These are phyloP conservation scores for Vitis hybrid DNA, from an alignment of 177 flowering plant species.

Conservation along the genomic window DNA sequence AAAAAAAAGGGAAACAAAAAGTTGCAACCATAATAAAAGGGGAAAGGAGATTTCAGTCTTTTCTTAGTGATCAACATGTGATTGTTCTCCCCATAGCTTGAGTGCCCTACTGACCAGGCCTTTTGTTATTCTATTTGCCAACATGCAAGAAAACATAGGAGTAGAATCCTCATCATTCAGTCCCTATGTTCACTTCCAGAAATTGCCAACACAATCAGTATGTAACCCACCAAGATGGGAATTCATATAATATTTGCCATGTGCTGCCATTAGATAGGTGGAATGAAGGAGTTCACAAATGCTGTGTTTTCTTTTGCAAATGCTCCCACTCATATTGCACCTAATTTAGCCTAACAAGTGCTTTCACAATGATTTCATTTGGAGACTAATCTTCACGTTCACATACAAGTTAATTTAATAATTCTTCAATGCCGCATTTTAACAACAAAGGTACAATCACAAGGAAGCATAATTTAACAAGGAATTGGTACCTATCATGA, in stretches of 20 bases:
- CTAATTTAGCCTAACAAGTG: neutral
- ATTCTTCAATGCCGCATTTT: neutral
- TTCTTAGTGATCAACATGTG: too few relatives aligned
- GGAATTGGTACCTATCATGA: conserved; percentile 5
- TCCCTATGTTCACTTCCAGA: neutral
- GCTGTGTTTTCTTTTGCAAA: neutral
- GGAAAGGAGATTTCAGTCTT: neutral
- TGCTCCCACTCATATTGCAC: too few relatives aligned
- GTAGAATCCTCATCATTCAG: conserved; percentile 10
- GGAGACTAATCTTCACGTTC: neutral
- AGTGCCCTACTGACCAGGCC: neutral
- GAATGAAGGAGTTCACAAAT: neutral
- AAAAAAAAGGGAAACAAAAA: neutral
- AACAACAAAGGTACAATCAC: neutral
- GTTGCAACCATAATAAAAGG: neutral
- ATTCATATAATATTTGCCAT: neutral
- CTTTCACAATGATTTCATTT: neutral
- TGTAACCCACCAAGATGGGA: conserved; percentile 1
- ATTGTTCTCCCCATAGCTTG: neutral
- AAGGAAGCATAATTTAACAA: neutral
- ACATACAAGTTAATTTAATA: too few relatives aligned
- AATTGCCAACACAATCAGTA: neutral
- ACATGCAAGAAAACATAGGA: conserved; percentile 7
- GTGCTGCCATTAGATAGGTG: neutral
- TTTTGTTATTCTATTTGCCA: neutral